Conservation (phyloP, 371 early-diverging fungal species). For the Mortierella sp. region DNA sequence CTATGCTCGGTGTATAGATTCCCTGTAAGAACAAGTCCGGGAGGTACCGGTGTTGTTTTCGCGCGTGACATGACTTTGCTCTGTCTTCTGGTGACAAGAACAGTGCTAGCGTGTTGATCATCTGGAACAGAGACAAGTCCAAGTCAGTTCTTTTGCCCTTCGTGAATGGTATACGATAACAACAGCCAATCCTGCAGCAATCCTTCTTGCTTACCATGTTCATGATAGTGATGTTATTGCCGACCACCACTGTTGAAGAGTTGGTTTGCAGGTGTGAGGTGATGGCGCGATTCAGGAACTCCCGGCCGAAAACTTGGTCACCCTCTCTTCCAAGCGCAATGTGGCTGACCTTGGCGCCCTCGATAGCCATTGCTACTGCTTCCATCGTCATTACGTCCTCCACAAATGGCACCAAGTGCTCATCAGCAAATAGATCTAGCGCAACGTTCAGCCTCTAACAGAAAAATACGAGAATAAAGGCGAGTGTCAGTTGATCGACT, state of each 20-base stretch:
- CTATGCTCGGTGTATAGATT: slow-evolving; percentile 55
- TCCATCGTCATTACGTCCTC: slow-evolving; percentile 71
- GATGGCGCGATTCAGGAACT: slow-evolving; percentile 68
- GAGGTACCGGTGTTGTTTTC: slow-evolving; percentile 69
- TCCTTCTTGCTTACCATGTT: slow-evolving; percentile 61
- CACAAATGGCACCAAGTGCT: slow-evolving; percentile 67
- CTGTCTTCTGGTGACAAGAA: slow-evolving; percentile 67
- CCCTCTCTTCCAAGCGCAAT: slow-evolving; percentile 67
- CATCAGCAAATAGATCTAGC: slow-evolving; percentile 63
- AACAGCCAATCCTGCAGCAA: too few relatives aligned
- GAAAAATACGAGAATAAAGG: neutral
- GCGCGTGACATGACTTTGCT: slow-evolving; percentile 70
- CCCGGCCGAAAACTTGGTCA: slow-evolving; percentile 65
- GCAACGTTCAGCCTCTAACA: slow-evolving; percentile 60
- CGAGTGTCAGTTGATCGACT: neutral
- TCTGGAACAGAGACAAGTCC: slow-evolving; percentile 23
- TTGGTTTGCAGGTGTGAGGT: slow-evolving; percentile 71
- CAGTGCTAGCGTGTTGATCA: slow-evolving; percentile 70
- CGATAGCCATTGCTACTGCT: slow-evolving; percentile 68
- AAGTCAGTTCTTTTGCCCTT: too few relatives aligned
- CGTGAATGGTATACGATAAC: too few relatives aligned
- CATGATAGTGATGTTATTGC: slow-evolving; percentile 70
- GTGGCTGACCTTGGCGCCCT: slow-evolving; percentile 68
- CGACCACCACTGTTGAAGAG: slow-evolving; percentile 66
- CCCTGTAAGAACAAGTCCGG: slow-evolving; percentile 71